Evolutionary conservation across 768 basidiomycete species (phyloP).

Genomic region (Leccinum longicurvipes): DNA sequence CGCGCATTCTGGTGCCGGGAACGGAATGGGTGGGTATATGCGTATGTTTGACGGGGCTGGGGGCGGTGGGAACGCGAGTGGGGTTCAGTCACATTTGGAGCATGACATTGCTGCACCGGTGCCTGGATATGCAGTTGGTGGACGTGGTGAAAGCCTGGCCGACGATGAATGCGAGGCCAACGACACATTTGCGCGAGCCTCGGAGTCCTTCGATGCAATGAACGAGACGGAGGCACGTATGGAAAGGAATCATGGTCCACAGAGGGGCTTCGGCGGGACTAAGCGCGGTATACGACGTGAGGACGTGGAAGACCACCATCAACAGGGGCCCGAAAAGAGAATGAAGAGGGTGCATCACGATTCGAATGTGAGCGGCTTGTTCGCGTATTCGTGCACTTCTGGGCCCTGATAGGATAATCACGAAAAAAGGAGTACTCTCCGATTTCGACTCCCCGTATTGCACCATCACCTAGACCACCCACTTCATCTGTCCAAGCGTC

Average conservation of each 20-base stretch:
- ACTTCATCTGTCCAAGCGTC: background rate
- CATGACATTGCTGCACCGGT: constrained; percentile 17
- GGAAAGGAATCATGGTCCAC: constrained; percentile 3
- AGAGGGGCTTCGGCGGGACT: constrained; percentile 1
- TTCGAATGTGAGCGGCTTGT: constrained; percentile 17
- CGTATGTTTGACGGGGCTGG: constrained; percentile 11
- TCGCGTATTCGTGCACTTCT: background rate
- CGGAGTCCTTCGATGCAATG: constrained; percentile 8
- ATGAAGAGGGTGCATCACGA: constrained; percentile 11
- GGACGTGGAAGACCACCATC: constrained; percentile 6
- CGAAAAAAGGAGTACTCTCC: constrained; percentile 18
- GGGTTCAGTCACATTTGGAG: constrained; percentile 1
- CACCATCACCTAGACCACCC: constrained; percentile 13
- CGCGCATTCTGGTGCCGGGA: background rate
- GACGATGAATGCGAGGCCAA: background rate
- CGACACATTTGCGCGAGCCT: constrained; percentile 5
- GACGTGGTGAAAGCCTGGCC: background rate
- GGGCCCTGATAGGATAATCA: background rate
- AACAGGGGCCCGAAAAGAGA: constrained; percentile 16
- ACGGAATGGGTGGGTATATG: constrained; percentile 24
- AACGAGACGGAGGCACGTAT: constrained; percentile 5
- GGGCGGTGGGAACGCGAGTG: background rate
- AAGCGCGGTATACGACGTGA: constrained; percentile 18
- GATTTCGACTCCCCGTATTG: constrained; percentile 21
- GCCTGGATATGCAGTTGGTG: constrained; percentile 14